These are phyloP conservation scores for Hordeum pubiflorum DNA, from an alignment of 202 grass and related monocot genomes.

Conservation along the genomic window DNA sequence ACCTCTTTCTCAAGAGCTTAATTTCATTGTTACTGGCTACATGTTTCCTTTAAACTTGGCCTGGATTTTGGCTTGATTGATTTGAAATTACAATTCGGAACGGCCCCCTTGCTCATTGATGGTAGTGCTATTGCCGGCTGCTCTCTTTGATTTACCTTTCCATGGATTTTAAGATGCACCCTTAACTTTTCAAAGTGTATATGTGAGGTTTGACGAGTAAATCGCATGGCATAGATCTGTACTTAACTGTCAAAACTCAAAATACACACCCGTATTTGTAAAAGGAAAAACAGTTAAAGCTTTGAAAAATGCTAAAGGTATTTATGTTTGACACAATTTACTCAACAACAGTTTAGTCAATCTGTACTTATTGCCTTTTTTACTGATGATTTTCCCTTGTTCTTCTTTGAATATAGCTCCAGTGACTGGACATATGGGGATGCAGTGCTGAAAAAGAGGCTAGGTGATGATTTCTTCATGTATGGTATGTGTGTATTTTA, in stretches of 20 bases:
- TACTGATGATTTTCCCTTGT: constrained; percentile 1
- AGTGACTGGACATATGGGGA: constrained; percentile 79
- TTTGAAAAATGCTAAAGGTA: not conserved
- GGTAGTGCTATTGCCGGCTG: not conserved
- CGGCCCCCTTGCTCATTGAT: not conserved
- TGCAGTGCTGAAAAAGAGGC: constrained; percentile 44
- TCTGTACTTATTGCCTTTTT: not conserved
- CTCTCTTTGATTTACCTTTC: not conserved
- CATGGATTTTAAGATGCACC: not conserved
- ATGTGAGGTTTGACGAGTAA: not conserved
- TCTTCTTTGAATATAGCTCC: constrained; percentile 35
- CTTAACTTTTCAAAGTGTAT: not conserved
- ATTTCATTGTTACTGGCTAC: not conserved
- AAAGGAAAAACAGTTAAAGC: not conserved
- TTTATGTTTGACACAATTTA: not conserved
- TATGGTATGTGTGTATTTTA: constrained; percentile 44
- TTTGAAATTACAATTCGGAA: not conserved
- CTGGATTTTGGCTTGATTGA: not conserved
- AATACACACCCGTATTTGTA: not conserved
- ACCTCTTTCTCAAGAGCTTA: not conserved
- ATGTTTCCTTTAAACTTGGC: not conserved
- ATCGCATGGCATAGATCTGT: not conserved
- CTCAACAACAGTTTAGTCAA: not conserved
- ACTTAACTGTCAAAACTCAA: not conserved
- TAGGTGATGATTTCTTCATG: constrained; percentile 64